These are phyloP conservation scores for Solanum chmielewskii DNA, from an alignment of 257 asterid species.

Conservation along the genomic window DNA sequence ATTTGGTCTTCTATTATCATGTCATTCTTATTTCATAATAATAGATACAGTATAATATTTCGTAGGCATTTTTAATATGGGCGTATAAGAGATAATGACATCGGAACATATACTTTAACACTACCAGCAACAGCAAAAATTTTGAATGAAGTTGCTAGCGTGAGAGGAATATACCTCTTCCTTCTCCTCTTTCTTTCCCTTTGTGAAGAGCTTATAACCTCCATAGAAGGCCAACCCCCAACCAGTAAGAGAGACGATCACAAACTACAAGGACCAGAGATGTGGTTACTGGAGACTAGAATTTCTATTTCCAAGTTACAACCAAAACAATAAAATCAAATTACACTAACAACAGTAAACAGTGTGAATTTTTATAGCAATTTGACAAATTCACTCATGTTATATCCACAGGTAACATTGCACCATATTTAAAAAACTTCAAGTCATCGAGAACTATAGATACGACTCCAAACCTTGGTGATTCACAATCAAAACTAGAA, in stretches of 20 bases:
- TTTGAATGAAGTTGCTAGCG: background rate
- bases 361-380: background rate
- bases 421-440: background rate
- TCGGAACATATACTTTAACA: background rate
- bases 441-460: background rate
- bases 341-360: background rate
- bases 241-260: constrained; percentile 69
- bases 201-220: constrained; percentile 50
- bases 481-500: background rate
- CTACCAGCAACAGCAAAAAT: background rate
- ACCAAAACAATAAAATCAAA: background rate
- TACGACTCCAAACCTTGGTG: background rate
- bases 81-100: background rate
- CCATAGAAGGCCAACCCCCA: constrained; percentile 58
- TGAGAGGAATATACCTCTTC: constrained; percentile 36
- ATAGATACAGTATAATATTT: background rate
- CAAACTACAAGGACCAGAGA: constrained; percentile 46
- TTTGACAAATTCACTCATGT: background rate
- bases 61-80: background rate
- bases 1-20: background rate
- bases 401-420: background rate
- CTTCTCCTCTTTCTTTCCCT: constrained; percentile 48
- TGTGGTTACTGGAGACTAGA: background rate
- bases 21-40: background rate
- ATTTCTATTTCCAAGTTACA: background rate